Conservation (phyloP, 768 basidiomycete genomes). For the Leccinum obscurum region DNA sequence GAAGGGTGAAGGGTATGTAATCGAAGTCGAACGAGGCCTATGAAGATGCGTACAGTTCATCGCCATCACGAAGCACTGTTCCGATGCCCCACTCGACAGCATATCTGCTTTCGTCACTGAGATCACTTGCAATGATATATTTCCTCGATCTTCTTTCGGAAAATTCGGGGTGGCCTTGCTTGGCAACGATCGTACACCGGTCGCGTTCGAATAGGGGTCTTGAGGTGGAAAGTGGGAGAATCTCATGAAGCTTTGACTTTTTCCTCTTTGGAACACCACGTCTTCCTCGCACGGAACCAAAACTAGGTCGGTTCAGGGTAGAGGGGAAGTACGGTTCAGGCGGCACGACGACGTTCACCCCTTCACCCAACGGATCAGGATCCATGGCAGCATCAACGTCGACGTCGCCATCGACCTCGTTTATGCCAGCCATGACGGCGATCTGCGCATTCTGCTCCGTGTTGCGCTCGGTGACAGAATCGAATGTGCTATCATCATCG, state of each 20-base stretch:
- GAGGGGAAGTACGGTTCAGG: slow-evolving; percentile 81
- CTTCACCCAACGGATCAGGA: slow-evolving; percentile 88
- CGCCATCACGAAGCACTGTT: slow-evolving; percentile 92
- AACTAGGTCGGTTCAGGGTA: slow-evolving; percentile 60
- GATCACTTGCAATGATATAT: slow-evolving; percentile 92
- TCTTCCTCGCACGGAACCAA: slow-evolving; percentile 34
- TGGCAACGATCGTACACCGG: slow-evolving; percentile 85
- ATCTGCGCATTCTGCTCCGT: slow-evolving; percentile 79
- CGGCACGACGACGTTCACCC: slow-evolving; percentile 84
- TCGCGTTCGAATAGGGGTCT: slow-evolving; percentile 89
- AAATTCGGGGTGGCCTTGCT: slow-evolving; percentile 76
- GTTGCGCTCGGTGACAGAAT: slow-evolving; percentile 83
- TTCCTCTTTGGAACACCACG: slow-evolving; percentile 52
- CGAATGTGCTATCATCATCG: slow-evolving; percentile 59
- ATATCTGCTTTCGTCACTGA: slow-evolving; percentile 91
- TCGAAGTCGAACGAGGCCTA: not conserved
- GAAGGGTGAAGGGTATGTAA: slow-evolving; percentile 1
- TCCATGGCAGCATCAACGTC: slow-evolving; percentile 59
- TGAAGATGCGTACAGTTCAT: slow-evolving; percentile 61
- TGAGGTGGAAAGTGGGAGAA: slow-evolving; percentile 63
- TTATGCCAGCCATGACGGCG: slow-evolving; percentile 27
- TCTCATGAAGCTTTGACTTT: slow-evolving; percentile 61
- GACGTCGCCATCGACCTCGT: slow-evolving; percentile 39
- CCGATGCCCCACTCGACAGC: slow-evolving; percentile 99
- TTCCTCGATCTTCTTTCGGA: slow-evolving; percentile 57